phyloP scores from a whole-genome alignment of 73 alveolate species.

The Durusdinium trenchii region DNA sequence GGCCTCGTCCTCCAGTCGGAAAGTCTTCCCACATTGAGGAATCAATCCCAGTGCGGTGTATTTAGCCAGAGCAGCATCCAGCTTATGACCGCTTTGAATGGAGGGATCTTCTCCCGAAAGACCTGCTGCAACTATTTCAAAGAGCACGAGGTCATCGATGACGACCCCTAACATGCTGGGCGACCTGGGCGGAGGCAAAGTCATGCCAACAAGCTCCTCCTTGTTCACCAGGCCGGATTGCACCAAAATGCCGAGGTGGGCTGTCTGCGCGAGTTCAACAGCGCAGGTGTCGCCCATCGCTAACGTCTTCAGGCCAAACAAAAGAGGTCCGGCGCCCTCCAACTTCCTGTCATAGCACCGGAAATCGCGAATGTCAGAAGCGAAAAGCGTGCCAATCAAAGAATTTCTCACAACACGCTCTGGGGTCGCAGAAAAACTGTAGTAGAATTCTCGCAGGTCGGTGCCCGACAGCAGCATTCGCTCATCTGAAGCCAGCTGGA shows the following conservation, averaged over 20 bases:
- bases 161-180: background rate
- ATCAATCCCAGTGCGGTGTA: background rate
- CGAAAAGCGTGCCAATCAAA: background rate
- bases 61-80: background rate
- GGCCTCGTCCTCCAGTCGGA: no score
- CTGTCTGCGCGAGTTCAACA: background rate
- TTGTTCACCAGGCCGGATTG: background rate
- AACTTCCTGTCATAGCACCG: background rate
- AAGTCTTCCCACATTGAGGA: background rate
- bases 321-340: background rate
- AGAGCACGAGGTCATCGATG: background rate
- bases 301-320: background rate
- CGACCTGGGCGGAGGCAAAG: background rate
- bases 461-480: background rate
- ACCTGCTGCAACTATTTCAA: no score
- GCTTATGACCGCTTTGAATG: no score
- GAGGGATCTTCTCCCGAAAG: no score
- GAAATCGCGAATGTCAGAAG: background rate
- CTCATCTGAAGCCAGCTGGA: background rate
- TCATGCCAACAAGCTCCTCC: background rate
- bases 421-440: background rate
- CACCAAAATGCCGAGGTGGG: background rate
- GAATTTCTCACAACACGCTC: background rate
- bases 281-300: conserved; percentile 17
- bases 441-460: background rate